Percentiles rank a stretch among this genome's conserved stretches.
phyloP scores from a whole-genome alignment of 371 early-diverging fungal genomes.

The Cokeromyces recurvatus region DNA sequence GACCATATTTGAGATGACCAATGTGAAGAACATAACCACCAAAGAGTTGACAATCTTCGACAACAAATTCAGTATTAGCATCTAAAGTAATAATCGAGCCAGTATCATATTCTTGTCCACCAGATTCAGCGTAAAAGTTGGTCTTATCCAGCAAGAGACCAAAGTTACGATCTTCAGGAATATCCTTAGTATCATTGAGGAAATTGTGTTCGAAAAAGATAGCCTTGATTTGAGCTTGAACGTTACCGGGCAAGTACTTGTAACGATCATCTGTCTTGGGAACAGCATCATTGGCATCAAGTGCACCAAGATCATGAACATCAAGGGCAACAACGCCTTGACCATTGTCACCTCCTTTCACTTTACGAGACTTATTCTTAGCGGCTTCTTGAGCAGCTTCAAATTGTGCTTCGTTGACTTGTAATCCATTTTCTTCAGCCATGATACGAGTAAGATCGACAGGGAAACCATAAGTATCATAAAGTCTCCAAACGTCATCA shows the following conservation, averaged over 20 bases:
- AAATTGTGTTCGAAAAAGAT: slow-evolving; percentile 63
- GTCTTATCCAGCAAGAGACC: slow-evolving; percentile 96
- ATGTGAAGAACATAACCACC: slow-evolving; percentile 97
- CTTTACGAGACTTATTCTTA: slow-evolving; percentile 74
- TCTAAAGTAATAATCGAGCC: slow-evolving; percentile 86
- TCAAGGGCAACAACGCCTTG: slow-evolving; percentile 75
- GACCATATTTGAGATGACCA: slow-evolving; percentile 90
- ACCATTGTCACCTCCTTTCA: slow-evolving; percentile 54
- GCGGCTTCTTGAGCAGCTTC: slow-evolving; percentile 79
- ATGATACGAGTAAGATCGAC: slow-evolving; percentile 98
- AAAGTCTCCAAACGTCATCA: slow-evolving; percentile 95
- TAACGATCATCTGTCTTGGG: slow-evolving; percentile 85
- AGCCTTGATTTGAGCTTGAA: slow-evolving; percentile 68
- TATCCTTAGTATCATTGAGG: slow-evolving; percentile 39
- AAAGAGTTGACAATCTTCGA: slow-evolving; percentile 95
- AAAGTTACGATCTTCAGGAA: slow-evolving; percentile 55
- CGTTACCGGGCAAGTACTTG: slow-evolving; percentile 82
- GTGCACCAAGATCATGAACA: slow-evolving; percentile 87
- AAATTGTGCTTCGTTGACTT: slow-evolving; percentile 87
- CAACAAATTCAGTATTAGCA: slow-evolving; percentile 81
- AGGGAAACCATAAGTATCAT: slow-evolving; percentile 99
- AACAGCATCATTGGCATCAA: slow-evolving; percentile 70
- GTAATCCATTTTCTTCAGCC: slow-evolving; percentile 94
- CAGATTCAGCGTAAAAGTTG: slow-evolving; percentile 98
- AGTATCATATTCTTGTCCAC: slow-evolving; percentile 98